Evolutionary conservation across 805 yeast genomes (phyloP).

Genomic region (Kluyveromyces aestuarii): DNA sequence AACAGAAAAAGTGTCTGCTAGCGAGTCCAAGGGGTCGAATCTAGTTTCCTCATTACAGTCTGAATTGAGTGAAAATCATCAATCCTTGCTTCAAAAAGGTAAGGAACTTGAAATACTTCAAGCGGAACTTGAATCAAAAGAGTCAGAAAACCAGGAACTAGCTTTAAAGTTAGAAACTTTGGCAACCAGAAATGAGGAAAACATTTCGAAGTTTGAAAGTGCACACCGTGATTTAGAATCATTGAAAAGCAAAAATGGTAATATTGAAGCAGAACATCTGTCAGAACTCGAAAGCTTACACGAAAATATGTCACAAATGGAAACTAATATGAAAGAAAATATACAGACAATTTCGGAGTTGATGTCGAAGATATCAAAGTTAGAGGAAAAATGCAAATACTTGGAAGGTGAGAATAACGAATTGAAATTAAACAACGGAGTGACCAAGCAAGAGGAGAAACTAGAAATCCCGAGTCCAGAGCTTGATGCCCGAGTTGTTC

Average conservation of each 20-base stretch:
- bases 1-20: neutral
- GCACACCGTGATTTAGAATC: slow-evolving; percentile 20
- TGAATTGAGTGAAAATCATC: slow-evolving; percentile 10
- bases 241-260: slow-evolving; percentile 15
- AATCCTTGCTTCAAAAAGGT: slow-evolving; percentile 15
- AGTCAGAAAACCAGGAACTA: slow-evolving; percentile 6
- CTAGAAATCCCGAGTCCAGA: slow-evolving; percentile 10
- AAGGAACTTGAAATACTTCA: slow-evolving; percentile 23
- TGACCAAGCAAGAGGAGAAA: neutral
- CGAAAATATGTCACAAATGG: slow-evolving; percentile 27
- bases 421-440: slow-evolving; percentile 3
- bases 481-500: slow-evolving; percentile 20
- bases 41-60: neutral
- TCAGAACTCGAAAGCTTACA: slow-evolving; percentile 31
- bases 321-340: slow-evolving; percentile 21
- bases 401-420: slow-evolving; percentile 14
- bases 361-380: slow-evolving; percentile 19
- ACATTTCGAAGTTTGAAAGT: slow-evolving; percentile 5
- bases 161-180: slow-evolving; percentile 1
- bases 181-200: slow-evolving; percentile 1
- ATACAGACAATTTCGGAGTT: slow-evolving; percentile 21
- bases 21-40: neutral
- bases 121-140: slow-evolving; percentile 10
- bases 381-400: slow-evolving; percentile 18
- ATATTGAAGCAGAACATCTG: slow-evolving; percentile 29